These are phyloP conservation scores for Ilyonectria mors-panacis DNA, from an alignment of 2,329 filamentous ascomycete species.

Conservation along the genomic window DNA sequence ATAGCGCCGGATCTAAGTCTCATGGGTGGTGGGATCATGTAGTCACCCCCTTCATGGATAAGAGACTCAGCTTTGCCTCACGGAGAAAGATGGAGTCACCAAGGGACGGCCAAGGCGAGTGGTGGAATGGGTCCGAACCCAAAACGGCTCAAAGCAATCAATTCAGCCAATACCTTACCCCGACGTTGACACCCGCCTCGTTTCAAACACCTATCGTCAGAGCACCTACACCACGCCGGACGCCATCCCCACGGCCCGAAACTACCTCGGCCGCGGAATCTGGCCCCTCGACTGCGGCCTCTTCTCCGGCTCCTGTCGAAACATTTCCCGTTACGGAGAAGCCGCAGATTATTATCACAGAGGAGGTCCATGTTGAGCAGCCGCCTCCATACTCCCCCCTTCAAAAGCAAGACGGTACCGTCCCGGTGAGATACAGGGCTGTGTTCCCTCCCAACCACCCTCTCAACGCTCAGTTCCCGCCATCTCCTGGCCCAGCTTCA, in stretches of 20 bases:
- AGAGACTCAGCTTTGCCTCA: conserved; percentile 59
- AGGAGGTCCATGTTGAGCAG: conserved; percentile 56
- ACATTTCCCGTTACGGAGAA: conserved; percentile 53
- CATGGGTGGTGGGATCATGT: conserved; percentile 86
- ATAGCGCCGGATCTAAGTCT: conserved; percentile 71
- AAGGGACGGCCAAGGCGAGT: conserved; percentile 51
- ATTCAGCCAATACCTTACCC: conserved; percentile 34
- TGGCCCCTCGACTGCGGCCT: conserved; percentile 40
- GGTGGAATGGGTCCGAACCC: conserved; percentile 53
- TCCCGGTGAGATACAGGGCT: conserved; percentile 66
- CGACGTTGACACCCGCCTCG: conserved; percentile 32
- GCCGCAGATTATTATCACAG: conserved; percentile 56
- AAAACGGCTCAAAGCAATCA: conserved; percentile 33
- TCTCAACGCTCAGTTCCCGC: conserved; percentile 63
- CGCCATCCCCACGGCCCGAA: conserved; percentile 49
- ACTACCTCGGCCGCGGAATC: conserved; percentile 26
- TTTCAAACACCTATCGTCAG: conserved; percentile 55
- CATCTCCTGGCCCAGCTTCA: conserved; percentile 74
- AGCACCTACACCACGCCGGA: conserved; percentile 55
- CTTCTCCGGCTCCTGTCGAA: conserved; percentile 33
- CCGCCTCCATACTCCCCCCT: conserved; percentile 72
- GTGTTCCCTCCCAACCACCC: conserved; percentile 71
- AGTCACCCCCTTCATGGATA: conserved; percentile 76
- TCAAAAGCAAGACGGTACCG: conserved; percentile 52
- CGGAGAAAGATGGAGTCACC: conserved; percentile 54